Conservation (phyloP, 116 monocot genomes). For the Iris pallida region DNA sequence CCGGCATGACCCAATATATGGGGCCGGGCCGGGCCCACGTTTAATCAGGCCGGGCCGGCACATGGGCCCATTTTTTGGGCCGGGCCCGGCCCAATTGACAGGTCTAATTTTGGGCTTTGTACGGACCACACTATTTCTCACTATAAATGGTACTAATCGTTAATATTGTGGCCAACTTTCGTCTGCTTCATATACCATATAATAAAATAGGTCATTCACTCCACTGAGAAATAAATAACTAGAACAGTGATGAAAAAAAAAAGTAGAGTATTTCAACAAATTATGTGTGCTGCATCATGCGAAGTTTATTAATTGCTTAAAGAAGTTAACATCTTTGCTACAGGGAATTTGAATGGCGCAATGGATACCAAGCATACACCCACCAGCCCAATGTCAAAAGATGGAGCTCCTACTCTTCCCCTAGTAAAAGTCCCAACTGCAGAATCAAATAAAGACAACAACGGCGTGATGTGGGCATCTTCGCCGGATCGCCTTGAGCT, state of each 20-base stretch:
- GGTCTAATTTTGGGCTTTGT: no score
- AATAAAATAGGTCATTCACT: background rate
- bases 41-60: no score
- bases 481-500: conserved; percentile 44
- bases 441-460: conserved; percentile 29
- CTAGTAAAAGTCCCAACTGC: conserved; percentile 26
- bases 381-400: conserved; percentile 15
- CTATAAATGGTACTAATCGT: no score
- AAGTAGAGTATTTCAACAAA: background rate
- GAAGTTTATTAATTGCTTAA: background rate
- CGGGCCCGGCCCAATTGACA: no score
- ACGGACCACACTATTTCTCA: no score
- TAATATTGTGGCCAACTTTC: no score
- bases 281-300: background rate
- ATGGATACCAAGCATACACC: conserved; percentile 16
- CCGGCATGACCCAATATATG: no score
- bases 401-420: conserved; percentile 24
- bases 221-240: background rate
- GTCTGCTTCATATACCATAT: no score
- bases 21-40: no score
- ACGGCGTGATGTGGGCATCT: conserved; percentile 42
- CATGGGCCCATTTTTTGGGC: no score
- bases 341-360: conserved; percentile 12
- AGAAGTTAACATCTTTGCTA: background rate
- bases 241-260: background rate